phyloP scores from a whole-genome alignment of 148 eudicot genomes.

The Rhododendron mucronatum region DNA sequence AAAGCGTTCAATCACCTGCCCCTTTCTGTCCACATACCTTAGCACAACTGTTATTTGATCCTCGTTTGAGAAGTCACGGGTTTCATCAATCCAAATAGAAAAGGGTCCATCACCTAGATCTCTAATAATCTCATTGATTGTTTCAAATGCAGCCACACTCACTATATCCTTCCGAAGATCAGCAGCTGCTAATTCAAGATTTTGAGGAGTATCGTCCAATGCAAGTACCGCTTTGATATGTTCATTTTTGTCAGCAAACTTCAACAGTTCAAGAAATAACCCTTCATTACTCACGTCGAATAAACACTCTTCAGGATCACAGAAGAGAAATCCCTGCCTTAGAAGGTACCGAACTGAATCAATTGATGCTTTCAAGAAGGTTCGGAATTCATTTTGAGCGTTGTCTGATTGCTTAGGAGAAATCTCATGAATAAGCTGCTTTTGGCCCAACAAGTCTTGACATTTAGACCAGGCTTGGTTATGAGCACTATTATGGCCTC shows the following conservation, averaged over 20 bases:
- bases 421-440: neutral
- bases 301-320: neutral
- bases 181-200: neutral
- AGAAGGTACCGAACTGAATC: neutral
- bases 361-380: too few relatives aligned
- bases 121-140: neutral
- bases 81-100: neutral
- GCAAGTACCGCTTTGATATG: neutral
- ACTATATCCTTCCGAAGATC: neutral
- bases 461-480: neutral
- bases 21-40: too few relatives aligned
- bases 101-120: neutral
- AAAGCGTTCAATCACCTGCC: too few relatives aligned
- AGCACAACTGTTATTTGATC: neutral
- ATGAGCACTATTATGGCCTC: neutral
- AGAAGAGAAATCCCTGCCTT: neutral
- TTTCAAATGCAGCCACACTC: neutral
- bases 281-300: neutral
- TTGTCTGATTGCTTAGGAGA: neutral
- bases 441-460: neutral
- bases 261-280: constrained; percentile 6
- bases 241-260: neutral
- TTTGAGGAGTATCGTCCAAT: constrained; percentile 1
- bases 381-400: neutral
- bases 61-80: neutral